Base-by-base conservation (phyloP, 1,284 basidiomycete genomes). In the Austroboletus niveus region DNA sequence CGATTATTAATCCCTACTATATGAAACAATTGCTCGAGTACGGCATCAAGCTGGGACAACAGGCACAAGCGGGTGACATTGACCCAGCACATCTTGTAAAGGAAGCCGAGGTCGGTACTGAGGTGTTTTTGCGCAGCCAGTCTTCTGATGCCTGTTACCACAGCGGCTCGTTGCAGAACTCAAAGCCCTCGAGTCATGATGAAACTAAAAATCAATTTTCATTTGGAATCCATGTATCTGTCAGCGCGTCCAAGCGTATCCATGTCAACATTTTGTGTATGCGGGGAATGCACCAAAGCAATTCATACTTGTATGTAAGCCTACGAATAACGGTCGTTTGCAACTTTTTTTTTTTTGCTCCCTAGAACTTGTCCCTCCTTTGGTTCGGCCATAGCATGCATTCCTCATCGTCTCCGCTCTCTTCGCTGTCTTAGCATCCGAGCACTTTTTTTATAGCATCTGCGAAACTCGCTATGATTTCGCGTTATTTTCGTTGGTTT, bases 1-100 rank as follows among this genome's bases (percentile, higher is more conserved):
- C 84, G 0, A 74, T 89, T 51, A 89, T 89, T 60, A 85, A 84
- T 58, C 81, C 84, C 3, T 79, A 84, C 63, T 88, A 84, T 67
- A 89, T 89, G 86, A 70, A 72, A 47, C 87, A 89, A 58, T 65
- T 89, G 34, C 69, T 89, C 35, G 63, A 76, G 56, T 87, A 89
- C 61, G 85, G 84, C 8, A 81, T 89, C 49, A 75, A 71, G 49
- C 72, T 85, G 2, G 84, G 83, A 20, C 57, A 62, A 49, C 60
- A 69, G 52, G 57, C 65, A 20, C 64, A 69, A 54, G 70, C 58
- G 6, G 64, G 65, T 36, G 60, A 66, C 41, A 73, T 74, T 49
- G 73, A 74, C 58, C 60, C 69, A 15, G 79, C 78, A 29, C 56
- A 65, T 46, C 48, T 71, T 38, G 49, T 72, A 54, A 71, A 69